These are phyloP conservation scores for Pseudoneurospora amorphoporcata DNA, from an alignment of 495 filamentous ascomycete species.

Conservation along the genomic window DNA sequence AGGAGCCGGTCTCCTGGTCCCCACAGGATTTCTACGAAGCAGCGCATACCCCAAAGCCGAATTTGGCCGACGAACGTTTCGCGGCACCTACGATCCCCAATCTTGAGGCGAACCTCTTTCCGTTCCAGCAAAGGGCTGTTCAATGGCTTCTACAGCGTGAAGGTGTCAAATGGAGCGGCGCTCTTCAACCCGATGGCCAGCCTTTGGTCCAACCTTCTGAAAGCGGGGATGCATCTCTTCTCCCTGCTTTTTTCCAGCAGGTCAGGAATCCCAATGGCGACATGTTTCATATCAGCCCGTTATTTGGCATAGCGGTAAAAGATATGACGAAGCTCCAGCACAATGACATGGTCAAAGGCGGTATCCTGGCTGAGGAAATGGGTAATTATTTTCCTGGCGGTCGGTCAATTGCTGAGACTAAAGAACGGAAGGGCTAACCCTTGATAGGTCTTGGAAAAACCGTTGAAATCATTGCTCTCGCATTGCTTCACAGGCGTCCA, in stretches of 20 bases:
- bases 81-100: slow-evolving; percentile 14
- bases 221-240: background rate
- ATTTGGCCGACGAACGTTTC: slow-evolving; percentile 10
- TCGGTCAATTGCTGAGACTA: background rate
- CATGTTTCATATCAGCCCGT: slow-evolving; percentile 41
- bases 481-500: slow-evolving; percentile 48
- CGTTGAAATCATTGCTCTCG: slow-evolving; percentile 73
- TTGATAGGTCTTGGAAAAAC: slow-evolving; percentile 68
- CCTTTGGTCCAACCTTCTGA: slow-evolving; percentile 9
- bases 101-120: slow-evolving; percentile 28
- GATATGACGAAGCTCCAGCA: slow-evolving; percentile 39
- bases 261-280: slow-evolving; percentile 24
- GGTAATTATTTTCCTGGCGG: slow-evolving; percentile 15
- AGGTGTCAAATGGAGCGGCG: slow-evolving; percentile 25
- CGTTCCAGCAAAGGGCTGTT: slow-evolving; percentile 35
- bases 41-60: slow-evolving; percentile 25
- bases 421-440: background rate
- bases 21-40: slow-evolving; percentile 38
- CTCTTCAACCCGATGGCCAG: background rate
- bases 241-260: slow-evolving; percentile 7
- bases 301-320: slow-evolving; percentile 51
- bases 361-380: slow-evolving; percentile 89
- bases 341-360: slow-evolving; percentile 44
- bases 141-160: slow-evolving; percentile 38
- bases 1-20: slow-evolving; percentile 10